Base-by-base conservation (phyloP, 1,284 basidiomycete species). In the Tilletia walkeri region DNA sequence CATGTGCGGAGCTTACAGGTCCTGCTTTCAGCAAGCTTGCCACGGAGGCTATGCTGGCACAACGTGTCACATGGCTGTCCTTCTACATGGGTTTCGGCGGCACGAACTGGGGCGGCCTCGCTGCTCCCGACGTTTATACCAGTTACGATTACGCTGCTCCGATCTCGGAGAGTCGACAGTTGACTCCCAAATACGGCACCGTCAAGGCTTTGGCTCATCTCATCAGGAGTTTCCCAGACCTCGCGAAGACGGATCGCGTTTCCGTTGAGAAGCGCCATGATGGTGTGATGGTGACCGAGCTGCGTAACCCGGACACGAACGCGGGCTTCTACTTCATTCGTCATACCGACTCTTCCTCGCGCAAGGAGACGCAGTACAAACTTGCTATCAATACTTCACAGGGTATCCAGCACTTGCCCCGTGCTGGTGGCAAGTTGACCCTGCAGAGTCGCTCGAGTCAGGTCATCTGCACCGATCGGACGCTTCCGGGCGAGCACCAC, bases 21-120 rank as follows among this genome's bases (percentile, higher is more conserved):
- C 65, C 70, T 3, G 73, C 70, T 41, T 80, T 78, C 45, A 70
- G 72, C 14, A 61, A 71, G 7, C 74, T 78, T 4, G 75, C 72
- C 14, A 74, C 76, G 30, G 71, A 73, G 39, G 71, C 69, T 2
- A 59, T 75, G 18, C 53, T 73, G 1, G 72, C 75, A 5, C 73
- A 80, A 54, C 53, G 74, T 24, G 73, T 79, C 30, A 77, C 71
- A 14, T 66, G 77, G 14, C 54, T 76, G 16, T 73, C 91, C 4
- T 87, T 92, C 18, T 91, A 93, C 70, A 89, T 90, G 41, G 87
- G 88, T 3, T 88, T 88, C 76, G 53, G 79, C 89, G 92, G 93
- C 78, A 93, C 93, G 69, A 92, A 93, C 82, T 92, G 72, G 72
- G 79, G 73, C n/a, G 69, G 68, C 14, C 65, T 78, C 16, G 73